phyloP scores from a whole-genome alignment of 179 eudicot genomes.

The Silene noctiflora region DNA sequence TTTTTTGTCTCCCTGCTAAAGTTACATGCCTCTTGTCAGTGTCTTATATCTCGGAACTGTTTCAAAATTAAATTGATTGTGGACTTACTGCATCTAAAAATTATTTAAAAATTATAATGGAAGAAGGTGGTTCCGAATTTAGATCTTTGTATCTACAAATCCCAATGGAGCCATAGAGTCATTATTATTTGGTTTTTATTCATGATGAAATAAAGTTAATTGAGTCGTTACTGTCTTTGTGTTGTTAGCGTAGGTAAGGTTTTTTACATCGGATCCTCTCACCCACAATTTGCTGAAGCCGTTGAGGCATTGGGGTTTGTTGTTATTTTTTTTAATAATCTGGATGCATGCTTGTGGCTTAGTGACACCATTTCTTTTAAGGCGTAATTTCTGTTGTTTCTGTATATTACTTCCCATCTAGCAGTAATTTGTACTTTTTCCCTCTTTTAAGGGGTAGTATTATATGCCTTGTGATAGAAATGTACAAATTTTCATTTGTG shows the following conservation, averaged over 20 bases:
- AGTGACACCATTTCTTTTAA: not conserved
- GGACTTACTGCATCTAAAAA: not conserved
- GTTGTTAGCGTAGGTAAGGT: not conserved
- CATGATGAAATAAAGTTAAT: not conserved
- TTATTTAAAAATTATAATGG: not conserved
- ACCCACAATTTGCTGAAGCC: not conserved
- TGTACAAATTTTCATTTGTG: conserved; percentile 1
- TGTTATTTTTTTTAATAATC: not conserved
- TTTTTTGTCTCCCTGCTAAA: not conserved
- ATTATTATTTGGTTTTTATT: not conserved
- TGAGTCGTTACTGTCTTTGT: not conserved
- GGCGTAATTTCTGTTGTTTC: not conserved
- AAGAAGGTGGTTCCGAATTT: not conserved
- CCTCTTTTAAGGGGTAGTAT: not conserved
- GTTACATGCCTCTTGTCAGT: not conserved
- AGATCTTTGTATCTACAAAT: not conserved
- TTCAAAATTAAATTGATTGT: not conserved
- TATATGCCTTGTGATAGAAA: not conserved
- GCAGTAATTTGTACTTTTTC: not conserved
- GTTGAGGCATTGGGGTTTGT: not conserved
- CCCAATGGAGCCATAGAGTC: not conserved
- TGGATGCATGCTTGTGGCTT: not conserved
- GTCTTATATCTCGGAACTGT: conserved; percentile 8
- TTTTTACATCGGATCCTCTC: not conserved
- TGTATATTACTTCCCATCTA: not conserved